Conservation (phyloP, 2,329 filamentous ascomycete species). For the Fusarium gaditjirri region DNA sequence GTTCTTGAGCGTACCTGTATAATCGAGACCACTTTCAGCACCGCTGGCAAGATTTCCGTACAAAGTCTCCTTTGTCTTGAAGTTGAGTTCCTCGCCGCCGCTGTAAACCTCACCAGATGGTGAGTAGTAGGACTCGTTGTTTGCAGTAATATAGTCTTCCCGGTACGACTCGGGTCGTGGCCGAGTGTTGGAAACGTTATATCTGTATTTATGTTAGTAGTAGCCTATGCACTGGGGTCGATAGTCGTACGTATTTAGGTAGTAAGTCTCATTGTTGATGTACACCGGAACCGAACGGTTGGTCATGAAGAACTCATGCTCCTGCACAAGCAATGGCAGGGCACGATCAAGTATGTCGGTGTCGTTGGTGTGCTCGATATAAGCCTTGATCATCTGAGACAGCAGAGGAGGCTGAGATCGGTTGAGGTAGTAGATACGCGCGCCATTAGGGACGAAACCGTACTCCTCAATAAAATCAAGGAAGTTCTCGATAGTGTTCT, state of each 20-base stretch:
- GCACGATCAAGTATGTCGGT: slow-evolving; percentile 68
- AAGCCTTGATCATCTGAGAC: slow-evolving; percentile 72
- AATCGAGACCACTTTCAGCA: slow-evolving; percentile 75
- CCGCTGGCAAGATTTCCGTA: slow-evolving; percentile 73
- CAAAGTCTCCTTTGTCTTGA: slow-evolving; percentile 61
- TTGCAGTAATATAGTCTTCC: slow-evolving; percentile 74
- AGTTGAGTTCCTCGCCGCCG: slow-evolving; percentile 60
- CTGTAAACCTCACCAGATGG: slow-evolving; percentile 68
- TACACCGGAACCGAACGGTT: slow-evolving; percentile 69
- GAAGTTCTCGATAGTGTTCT: slow-evolving; percentile 77
- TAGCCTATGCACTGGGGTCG: neutral
- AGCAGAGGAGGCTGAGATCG: slow-evolving; percentile 74
- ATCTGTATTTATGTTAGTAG: slow-evolving; percentile 49
- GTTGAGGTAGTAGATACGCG: slow-evolving; percentile 74
- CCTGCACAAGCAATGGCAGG: slow-evolving; percentile 69
- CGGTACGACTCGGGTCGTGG: slow-evolving; percentile 74
- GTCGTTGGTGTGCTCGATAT: slow-evolving; percentile 73
- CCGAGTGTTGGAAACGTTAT: slow-evolving; percentile 71
- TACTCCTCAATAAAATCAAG: slow-evolving; percentile 72
- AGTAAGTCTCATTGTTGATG: slow-evolving; percentile 59
- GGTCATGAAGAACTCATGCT: slow-evolving; percentile 70
- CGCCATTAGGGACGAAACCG: slow-evolving; percentile 75
- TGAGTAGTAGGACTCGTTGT: slow-evolving; percentile 71
- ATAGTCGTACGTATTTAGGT: slow-evolving; percentile 63
- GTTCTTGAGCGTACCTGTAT: slow-evolving; percentile 48